A percentile compares a stretch with the other conserved stretches of the same genome.
These are phyloP conservation scores for Mucor lusitanicus DNA, from an alignment of 371 early-diverging fungal species.

Conservation along the genomic window DNA sequence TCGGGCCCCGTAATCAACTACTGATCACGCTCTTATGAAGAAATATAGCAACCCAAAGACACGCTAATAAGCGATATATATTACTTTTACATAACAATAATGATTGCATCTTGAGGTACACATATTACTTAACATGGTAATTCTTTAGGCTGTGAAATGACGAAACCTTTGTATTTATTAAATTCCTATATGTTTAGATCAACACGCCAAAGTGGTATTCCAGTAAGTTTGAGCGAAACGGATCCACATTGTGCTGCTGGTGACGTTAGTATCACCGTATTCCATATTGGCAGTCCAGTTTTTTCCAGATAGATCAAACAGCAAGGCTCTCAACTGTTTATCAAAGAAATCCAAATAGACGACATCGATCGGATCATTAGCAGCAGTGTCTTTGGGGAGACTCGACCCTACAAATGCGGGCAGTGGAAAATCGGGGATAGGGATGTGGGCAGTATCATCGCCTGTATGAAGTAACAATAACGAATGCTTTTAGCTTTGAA, in stretches of 20 bases:
- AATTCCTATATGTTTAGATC: background rate
- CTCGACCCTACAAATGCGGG: constrained; percentile 43
- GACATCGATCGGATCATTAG: constrained; percentile 25
- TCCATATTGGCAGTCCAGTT: constrained; percentile 9
- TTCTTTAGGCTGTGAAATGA: background rate
- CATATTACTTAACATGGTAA: background rate
- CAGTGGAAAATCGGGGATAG: constrained; percentile 40
- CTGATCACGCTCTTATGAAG: too few relatives aligned
- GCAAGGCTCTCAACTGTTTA: background rate
- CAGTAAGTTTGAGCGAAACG: constrained; percentile 10
- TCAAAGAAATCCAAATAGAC: constrained; percentile 40
- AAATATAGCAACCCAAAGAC: background rate
- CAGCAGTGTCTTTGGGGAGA: constrained; percentile 27
- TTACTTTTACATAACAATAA: background rate
- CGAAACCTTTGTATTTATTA: background rate
- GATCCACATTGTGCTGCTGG: constrained; percentile 19
- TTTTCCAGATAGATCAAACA: constrained; percentile 5
- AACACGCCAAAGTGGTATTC: background rate
- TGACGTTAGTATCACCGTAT: constrained; percentile 4
- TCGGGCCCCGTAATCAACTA: background rate
- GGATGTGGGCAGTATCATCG: constrained; percentile 41
- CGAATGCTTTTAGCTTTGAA: background rate
- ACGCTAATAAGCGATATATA: background rate
- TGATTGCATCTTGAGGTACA: background rate
- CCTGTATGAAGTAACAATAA: constrained; percentile 1